Conservation (phyloP, 352 stramenopile genomes). For the Pythium grandisporangium region DNA sequence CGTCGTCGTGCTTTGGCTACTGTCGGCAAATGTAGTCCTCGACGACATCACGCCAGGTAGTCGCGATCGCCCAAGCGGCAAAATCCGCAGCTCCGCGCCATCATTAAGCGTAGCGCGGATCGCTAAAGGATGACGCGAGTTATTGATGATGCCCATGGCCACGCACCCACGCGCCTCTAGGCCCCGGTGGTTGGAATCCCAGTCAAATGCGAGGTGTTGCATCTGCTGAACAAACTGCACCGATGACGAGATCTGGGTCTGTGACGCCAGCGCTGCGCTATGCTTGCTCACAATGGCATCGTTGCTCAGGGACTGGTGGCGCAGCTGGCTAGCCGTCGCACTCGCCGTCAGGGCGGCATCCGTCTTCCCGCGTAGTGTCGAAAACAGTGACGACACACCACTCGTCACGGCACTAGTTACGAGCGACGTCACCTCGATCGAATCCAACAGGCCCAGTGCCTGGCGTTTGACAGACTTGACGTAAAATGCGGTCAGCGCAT, state of each 20-base stretch:
- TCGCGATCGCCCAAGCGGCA: slow-evolving; percentile 51
- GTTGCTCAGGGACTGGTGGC: slow-evolving; percentile 69
- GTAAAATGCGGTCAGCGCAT: slow-evolving; percentile 62
- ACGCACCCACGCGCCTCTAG: slow-evolving; percentile 71
- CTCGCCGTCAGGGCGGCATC: slow-evolving; percentile 52
- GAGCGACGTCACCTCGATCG: slow-evolving; percentile 77
- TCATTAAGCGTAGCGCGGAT: slow-evolving; percentile 64
- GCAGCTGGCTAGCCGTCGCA: slow-evolving; percentile 35
- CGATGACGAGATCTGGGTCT: slow-evolving; percentile 29
- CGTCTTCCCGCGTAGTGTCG: slow-evolving; percentile 71
- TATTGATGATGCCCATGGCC: slow-evolving; percentile 66
- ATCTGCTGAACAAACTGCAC: slow-evolving; percentile 52
- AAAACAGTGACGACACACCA: slow-evolving; percentile 69
- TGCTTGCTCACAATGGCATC: slow-evolving; percentile 67
- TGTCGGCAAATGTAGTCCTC: too few species aligned
- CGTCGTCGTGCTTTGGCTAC: too few species aligned
- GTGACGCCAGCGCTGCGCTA: slow-evolving; percentile 38
- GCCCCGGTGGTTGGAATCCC: slow-evolving; percentile 79
- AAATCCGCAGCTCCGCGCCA: slow-evolving; percentile 55
- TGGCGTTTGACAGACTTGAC: slow-evolving; percentile 77
- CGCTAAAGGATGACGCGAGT: slow-evolving; percentile 66
- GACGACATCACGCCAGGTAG: slow-evolving; percentile 26
- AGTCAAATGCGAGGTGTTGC: slow-evolving; percentile 75
- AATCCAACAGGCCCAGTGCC: slow-evolving; percentile 73
- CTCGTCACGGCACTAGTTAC: slow-evolving; percentile 76